Evolutionary conservation across 169 alveolate genomes (phyloP), one percentile per base, ranked within the genome.

Genomic region (Plasmodium inui): DNA sequence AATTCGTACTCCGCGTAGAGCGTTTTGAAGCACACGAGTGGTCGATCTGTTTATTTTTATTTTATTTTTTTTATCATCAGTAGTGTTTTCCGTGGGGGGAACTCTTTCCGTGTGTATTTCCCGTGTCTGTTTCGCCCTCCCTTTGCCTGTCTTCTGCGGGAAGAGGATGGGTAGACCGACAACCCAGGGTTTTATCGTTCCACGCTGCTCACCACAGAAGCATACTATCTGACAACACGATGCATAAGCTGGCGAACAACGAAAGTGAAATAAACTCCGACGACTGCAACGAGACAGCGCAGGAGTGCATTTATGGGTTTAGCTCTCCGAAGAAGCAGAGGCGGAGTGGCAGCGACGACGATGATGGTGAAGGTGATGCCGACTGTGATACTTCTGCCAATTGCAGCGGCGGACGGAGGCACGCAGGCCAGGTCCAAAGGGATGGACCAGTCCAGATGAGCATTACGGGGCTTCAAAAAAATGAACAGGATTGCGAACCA

Each of bases 241-340:
- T 91, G 95, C 50, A 91, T 67, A 91, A 91, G 78, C 12, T 91
- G 46, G 76, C 37, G 10, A 71, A 78, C 55, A 82, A 73, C 46
- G 92, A 78, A 53, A 78, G 95, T 72, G 95, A 91, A 3, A 91
- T 91, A 46, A 91, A 80, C 67, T 82, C 92, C 12, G 95, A 91
- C 73, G 95, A 91, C 61, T 80, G 91, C 67, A 61, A 91, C 57
- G 95, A 81, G 22, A 91, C 95, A 4, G 92, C 95, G n/a, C 74
- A 82, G 72, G 95, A 82, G 28, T 91, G 95, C 17, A 91, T 91
- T 22, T 91, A 82, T 19, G 30, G 81, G 39, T 91, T 91, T 22
- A 91, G 84, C 26, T 50, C 90, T n/a, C 81, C 88, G 12, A 55
- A 91, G 84, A 82, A 91, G 67, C 30, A 71, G 74, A 90, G 55